A percentile compares a stretch with the other conserved stretches of the same genome.
phyloP scores from a whole-genome alignment of 305 asterid genomes.

The Ajuga reptans region DNA sequence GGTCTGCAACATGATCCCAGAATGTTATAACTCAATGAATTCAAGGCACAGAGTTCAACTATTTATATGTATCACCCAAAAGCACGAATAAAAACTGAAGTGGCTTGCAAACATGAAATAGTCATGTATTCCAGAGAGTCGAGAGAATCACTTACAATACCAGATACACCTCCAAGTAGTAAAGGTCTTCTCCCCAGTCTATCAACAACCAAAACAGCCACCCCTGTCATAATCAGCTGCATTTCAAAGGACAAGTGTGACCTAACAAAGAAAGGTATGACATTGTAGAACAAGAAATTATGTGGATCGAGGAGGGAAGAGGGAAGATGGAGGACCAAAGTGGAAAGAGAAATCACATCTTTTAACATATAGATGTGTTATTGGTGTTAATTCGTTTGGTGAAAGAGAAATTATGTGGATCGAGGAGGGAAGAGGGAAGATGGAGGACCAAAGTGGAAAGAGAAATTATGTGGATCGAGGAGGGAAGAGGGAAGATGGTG shows the following conservation, averaged over 20 bases:
- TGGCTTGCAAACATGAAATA: background rate
- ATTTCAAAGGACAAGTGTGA: slow-evolving; percentile 16
- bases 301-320: background rate
- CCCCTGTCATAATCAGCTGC: slow-evolving; percentile 83
- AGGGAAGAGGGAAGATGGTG: too few relatives aligned
- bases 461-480: too few relatives aligned
- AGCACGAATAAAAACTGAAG: background rate
- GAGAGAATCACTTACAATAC: slow-evolving; percentile 56
- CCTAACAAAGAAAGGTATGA: slow-evolving; percentile 7
- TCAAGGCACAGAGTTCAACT: slow-evolving; percentile 10
- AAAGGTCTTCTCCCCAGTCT: slow-evolving; percentile 87
- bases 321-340: too few relatives aligned
- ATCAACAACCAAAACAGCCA: slow-evolving; percentile 67
- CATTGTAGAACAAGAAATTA: background rate
- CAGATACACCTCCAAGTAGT: slow-evolving; percentile 93
- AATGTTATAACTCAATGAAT: slow-evolving; percentile 9
- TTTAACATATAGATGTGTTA: too few relatives aligned
- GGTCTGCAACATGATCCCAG: slow-evolving; percentile 47
- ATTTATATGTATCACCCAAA: background rate
- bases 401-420: too few relatives aligned
- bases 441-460: too few relatives aligned
- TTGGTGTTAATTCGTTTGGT: too few relatives aligned
- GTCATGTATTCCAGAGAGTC: background rate
- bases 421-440: too few relatives aligned
- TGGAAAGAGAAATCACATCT: too few relatives aligned